These are phyloP conservation scores for Sporothrix schenckii DNA, from an alignment of 2,329 filamentous ascomycete genomes.

Conservation along the genomic window DNA sequence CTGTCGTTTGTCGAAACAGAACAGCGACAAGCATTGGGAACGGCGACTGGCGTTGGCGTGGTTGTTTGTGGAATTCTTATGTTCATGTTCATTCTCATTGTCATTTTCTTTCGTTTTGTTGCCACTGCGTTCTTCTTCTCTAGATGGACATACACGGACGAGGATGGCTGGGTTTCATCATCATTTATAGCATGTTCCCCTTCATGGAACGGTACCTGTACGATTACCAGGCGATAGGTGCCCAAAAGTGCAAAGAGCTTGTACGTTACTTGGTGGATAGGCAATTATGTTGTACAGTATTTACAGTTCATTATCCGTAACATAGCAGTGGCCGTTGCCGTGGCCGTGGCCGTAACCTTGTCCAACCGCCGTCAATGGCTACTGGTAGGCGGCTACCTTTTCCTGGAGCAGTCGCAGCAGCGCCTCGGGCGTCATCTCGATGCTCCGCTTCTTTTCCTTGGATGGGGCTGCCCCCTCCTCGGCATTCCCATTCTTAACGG, in stretches of 20 bases:
- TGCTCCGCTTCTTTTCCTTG: conserved; percentile 13
- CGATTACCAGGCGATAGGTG: neutral
- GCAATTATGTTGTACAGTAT: neutral
- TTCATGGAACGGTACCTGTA: neutral
- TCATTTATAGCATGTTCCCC: neutral
- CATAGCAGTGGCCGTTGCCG: neutral
- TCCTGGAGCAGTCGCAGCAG: conserved; percentile 51
- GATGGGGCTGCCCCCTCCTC: neutral
- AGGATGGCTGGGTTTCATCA: neutral
- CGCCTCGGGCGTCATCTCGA: conserved; percentile 48
- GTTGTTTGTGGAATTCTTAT: neutral
- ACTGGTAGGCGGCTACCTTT: conserved; percentile 55
- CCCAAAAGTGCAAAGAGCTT: neutral
- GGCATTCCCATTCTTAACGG: neutral
- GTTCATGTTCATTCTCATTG: too few relatives aligned
- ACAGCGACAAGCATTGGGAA: neutral
- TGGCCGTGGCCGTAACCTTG: neutral
- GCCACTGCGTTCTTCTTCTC: neutral
- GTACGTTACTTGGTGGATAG: neutral
- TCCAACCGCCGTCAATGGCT: neutral
- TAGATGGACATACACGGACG: neutral
- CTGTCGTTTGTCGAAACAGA: neutral
- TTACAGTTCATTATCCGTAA: neutral
- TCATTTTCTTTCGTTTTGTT: too few relatives aligned
- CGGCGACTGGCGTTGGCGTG: neutral